A percentile compares a stretch with the other conserved stretches of the same genome.
phyloP scores from a whole-genome alignment of 306 rosid genomes.

The Gastrolobium villosum region DNA sequence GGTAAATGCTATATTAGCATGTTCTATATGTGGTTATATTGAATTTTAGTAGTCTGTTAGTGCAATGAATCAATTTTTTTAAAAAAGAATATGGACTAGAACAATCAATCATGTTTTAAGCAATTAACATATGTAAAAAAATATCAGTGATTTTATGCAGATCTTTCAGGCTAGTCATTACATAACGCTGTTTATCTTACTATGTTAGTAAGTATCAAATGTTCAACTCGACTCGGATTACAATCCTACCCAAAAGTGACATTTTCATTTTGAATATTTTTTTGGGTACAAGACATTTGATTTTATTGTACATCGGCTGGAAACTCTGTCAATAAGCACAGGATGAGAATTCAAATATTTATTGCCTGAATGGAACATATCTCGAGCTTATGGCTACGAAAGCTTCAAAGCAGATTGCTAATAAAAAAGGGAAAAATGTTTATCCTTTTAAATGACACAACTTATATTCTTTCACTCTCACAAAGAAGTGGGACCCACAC shows the following conservation, averaged over 20 bases:
- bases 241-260: too few relatives aligned
- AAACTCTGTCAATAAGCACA: neutral
- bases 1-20: neutral
- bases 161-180: neutral
- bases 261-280: too few relatives aligned
- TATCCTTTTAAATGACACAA: too few relatives aligned
- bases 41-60: neutral
- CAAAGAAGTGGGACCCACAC: too few relatives aligned
- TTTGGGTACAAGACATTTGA: neutral
- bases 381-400: neutral
- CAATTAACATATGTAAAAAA: neutral
- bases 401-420: neutral
- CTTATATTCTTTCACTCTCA: too few relatives aligned
- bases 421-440: too few relatives aligned
- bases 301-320: neutral
- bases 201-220: too few relatives aligned
- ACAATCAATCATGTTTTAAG: neutral
- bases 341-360: neutral
- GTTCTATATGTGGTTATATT: constrained; percentile 15
- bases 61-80: constrained; percentile 16
- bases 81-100: constrained; percentile 15
- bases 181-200: neutral
- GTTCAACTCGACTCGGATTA: too few relatives aligned
- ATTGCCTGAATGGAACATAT: neutral
- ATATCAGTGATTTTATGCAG: neutral